Base-by-base conservation (phyloP, 2,329 filamentous ascomycete species). In the Scedosporium dehoogii region DNA sequence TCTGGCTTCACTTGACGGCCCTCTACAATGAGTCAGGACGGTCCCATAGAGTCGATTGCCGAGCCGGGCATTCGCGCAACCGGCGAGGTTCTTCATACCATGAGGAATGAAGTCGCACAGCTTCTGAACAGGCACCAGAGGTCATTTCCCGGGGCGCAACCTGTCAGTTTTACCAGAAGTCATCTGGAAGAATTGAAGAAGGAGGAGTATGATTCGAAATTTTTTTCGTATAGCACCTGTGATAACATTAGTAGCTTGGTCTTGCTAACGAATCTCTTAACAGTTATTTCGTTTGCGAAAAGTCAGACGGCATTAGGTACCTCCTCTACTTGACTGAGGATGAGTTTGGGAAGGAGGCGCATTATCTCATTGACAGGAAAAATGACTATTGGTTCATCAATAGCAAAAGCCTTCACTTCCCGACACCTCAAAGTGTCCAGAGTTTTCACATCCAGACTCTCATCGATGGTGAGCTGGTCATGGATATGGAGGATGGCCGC, bases 241-340 rank as follows among this genome's bases (percentile, higher is more conserved):
- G 41, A 41, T 12, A n/a, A 51, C 33, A 44, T 55, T 55, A 6
- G 12, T 16, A 6, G 29, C 3, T 56, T 16, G 6, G 27, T 46
- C 10, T 48, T 48, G 33, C 61, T 67, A 58, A 69, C 62, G 10
- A 14, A 21, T 58, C 14, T 16, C 23, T 51, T 48, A 51, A 60
- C 65, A 89, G 86, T 75, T 99, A 97, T 78, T 99, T 92, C 73
- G 89, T 99, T 66, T 97, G 93, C 79, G 94, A 99, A 76, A 99
- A 99, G 78, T 96, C 93, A 1, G 94, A 99, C 72, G 94, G 94
- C 62, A 91, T 97, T 66, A 87, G 94, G 66, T 97, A 96, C 73
- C 84, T 99, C n/a, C 84, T 99, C 66, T 97, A 96, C 79, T 86
- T 94, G 67, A 91, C 90, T 59, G 74, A 79, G 6, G 87, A 88